These are phyloP conservation scores for Fraxinus baroniana DNA, from an alignment of 305 asterid genomes.

Conservation along the genomic window DNA sequence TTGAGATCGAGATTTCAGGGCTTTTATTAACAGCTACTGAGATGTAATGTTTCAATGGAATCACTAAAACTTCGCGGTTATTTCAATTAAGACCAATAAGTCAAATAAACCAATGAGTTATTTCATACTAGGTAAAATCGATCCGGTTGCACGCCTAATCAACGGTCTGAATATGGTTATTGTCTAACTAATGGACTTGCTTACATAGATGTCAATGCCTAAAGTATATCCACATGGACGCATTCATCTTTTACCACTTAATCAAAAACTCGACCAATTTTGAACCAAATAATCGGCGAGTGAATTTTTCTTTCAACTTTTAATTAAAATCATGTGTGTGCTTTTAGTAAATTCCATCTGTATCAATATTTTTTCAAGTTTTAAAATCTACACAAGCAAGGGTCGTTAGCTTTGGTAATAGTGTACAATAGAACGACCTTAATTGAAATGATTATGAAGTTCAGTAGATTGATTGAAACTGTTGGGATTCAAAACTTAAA, in stretches of 20 bases:
- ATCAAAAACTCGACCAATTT: not conserved
- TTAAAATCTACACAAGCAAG: not conserved
- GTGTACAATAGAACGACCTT: not conserved
- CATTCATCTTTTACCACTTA: not conserved
- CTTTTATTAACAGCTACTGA: not conserved
- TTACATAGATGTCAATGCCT: not conserved
- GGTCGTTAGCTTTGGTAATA: not conserved
- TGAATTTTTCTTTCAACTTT: not conserved
- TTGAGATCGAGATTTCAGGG: conserved; percentile 51
- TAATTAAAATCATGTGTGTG: too few species aligned
- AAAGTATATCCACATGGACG: not conserved
- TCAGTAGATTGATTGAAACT: not conserved
- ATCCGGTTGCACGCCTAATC: too few species aligned
- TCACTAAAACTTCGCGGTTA: not conserved
- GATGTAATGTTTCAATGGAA: not conserved
- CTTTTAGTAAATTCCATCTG: not conserved
- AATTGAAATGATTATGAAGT: not conserved
- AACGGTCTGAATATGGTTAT: too few species aligned
- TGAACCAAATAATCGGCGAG: too few species aligned
- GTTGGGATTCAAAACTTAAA: too few species aligned
- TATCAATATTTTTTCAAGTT: too few species aligned
- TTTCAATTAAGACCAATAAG: not conserved
- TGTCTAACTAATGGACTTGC: not conserved
- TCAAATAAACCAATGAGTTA: too few species aligned
- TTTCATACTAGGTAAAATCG: too few species aligned